Evolutionary conservation across 257 asterid genomes (phyloP).

Genomic region (Handroanthus guayacan): DNA sequence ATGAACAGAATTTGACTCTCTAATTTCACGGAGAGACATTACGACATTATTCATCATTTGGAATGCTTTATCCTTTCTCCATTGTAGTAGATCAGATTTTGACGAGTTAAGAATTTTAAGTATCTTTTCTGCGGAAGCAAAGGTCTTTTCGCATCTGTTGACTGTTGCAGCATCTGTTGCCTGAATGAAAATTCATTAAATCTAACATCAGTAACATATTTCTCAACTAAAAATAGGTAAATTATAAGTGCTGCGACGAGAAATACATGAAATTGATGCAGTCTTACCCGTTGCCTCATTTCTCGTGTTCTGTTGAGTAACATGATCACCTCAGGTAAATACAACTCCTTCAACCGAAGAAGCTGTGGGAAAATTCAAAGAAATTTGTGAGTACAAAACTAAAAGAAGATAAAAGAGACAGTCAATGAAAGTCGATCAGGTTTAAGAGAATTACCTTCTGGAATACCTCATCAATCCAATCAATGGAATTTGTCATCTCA

Average conservation of each 20-base stretch:
- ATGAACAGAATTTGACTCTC: not conserved
- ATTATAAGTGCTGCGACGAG: not conserved
- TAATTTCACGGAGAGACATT: not conserved
- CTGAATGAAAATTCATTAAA: constrained; percentile 38
- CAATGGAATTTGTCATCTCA: constrained; percentile 32
- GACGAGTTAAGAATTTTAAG: constrained; percentile 35
- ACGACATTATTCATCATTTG: constrained; percentile 21
- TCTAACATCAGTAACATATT: constrained; percentile 19
- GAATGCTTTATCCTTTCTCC: constrained; percentile 36
- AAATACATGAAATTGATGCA: not conserved
- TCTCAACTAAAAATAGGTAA: not conserved
- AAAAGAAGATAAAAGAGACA: not conserved
- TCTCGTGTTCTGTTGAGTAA: constrained; percentile 33
- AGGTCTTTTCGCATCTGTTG: constrained; percentile 14
- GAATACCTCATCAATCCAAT: constrained; percentile 46
- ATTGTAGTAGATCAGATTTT: constrained; percentile 30
- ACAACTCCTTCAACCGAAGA: constrained; percentile 38
- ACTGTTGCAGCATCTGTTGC: constrained; percentile 30
- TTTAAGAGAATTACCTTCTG: constrained; percentile 33
- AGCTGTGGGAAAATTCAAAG: constrained; percentile 35
- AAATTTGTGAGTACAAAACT: not conserved
- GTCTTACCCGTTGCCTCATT: constrained; percentile 35
- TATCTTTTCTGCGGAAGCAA: not conserved
- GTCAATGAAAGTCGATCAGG: not conserved
- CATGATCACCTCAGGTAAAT: constrained; percentile 23